phyloP scores from a whole-genome alignment of 495 filamentous ascomycete genomes.

The Terfezia claveryi region DNA sequence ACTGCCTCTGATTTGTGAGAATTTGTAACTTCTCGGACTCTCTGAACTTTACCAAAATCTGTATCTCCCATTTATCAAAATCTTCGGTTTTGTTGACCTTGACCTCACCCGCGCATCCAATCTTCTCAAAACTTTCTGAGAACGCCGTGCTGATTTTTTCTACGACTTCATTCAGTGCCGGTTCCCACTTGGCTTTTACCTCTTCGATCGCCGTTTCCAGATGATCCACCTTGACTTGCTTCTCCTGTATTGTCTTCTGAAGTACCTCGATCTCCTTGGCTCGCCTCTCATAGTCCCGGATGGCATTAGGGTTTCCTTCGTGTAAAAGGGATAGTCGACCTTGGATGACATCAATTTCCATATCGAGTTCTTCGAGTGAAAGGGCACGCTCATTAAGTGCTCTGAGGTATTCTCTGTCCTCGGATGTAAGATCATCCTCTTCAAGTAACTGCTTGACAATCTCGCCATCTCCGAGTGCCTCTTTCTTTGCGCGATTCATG shows the following conservation, averaged over 20 bases:
- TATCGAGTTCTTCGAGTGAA: constrained; percentile 41
- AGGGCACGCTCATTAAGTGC: constrained; percentile 23
- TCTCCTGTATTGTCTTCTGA: constrained; percentile 20
- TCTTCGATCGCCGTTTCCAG: constrained; percentile 35
- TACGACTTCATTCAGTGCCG: constrained; percentile 54
- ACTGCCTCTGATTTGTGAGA: constrained; percentile 79
- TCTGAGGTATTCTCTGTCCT: constrained; percentile 20
- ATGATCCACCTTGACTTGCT: constrained; percentile 32
- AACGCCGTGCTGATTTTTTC: constrained; percentile 72
- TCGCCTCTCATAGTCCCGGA: constrained; percentile 59
- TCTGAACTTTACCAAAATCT: constrained; percentile 86
- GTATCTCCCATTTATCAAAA: constrained; percentile 82
- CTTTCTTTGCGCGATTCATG: background rate
- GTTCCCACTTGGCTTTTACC: constrained; percentile 52
- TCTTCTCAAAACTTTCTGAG: constrained; percentile 70
- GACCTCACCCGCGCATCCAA: constrained; percentile 89
- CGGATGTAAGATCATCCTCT: constrained; percentile 19
- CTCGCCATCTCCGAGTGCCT: background rate
- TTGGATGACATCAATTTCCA: constrained; percentile 50
- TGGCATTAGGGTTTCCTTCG: constrained; percentile 51
- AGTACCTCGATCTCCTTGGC: constrained; percentile 28
- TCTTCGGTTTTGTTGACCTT: constrained; percentile 58
- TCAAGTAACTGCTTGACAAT: constrained; percentile 19
- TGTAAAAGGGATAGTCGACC: constrained; percentile 59
- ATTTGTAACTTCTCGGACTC: constrained; percentile 64